phyloP scores from a whole-genome alignment of 1,284 basidiomycete genomes.

The Rhodotorula sp. region DNA sequence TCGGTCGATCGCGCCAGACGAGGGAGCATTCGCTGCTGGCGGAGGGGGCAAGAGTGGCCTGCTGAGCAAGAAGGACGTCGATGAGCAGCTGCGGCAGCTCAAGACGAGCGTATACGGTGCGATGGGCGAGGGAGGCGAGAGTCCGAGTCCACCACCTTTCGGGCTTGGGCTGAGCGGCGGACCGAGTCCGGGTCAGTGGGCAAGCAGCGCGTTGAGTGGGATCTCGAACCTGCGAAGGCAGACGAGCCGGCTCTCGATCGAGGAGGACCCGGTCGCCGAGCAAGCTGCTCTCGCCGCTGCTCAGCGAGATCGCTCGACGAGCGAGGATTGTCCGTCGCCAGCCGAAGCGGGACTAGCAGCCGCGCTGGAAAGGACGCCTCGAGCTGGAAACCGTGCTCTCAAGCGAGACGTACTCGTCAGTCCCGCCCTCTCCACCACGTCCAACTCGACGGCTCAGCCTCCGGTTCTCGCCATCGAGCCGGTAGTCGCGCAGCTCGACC shows the following conservation, averaged over 20 bases:
- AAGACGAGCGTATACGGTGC: slow-evolving; percentile 11
- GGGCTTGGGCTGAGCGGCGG: background rate
- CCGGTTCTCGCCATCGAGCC: background rate
- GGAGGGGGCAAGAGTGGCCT: slow-evolving; percentile 7
- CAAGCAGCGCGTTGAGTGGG: slow-evolving; percentile 7
- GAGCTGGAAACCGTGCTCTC: background rate
- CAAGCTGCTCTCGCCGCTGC: background rate
- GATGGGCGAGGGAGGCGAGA: background rate
- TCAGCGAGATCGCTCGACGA: background rate
- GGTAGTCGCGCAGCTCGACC: slow-evolving; percentile 14
- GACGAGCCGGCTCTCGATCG: slow-evolving; percentile 29
- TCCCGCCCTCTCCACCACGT: slow-evolving; percentile 12
- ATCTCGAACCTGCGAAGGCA: slow-evolving; percentile 18
- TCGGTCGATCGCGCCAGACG: background rate
- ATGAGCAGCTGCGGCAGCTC: slow-evolving; percentile 30
- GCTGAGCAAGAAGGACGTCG: slow-evolving; percentile 29
- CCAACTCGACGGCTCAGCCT: slow-evolving; percentile 7
- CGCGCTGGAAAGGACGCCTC: background rate
- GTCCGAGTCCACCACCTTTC: slow-evolving; percentile 7
- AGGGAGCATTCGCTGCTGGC: background rate
- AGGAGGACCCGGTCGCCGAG: slow-evolving; percentile 28
- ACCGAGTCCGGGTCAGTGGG: background rate
- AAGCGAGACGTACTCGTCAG: background rate
- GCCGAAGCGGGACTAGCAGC: background rate
- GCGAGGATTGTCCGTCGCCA: background rate